These are phyloP conservation scores for Cercospora sp. DNA, from an alignment of 2,329 filamentous ascomycete species.

Conservation along the genomic window DNA sequence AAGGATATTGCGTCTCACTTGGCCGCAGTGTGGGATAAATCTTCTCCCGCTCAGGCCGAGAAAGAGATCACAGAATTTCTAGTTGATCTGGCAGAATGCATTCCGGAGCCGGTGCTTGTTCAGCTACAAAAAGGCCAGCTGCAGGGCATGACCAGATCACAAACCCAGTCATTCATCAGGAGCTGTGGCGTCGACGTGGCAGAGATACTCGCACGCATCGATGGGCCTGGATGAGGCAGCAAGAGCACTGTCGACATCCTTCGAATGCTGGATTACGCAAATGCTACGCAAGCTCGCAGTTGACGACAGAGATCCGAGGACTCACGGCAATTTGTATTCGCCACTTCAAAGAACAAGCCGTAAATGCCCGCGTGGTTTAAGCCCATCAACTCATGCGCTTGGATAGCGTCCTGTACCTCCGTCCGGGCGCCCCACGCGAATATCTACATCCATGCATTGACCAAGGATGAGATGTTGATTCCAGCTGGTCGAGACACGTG, in stretches of 20 bases:
- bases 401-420: background rate
- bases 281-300: background rate
- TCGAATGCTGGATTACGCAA: background rate
- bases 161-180: slow-evolving; percentile 43
- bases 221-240: background rate
- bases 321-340: background rate
- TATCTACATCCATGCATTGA: background rate
- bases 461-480: background rate
- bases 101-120: slow-evolving; percentile 52
- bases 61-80: slow-evolving; percentile 46
- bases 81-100: slow-evolving; percentile 44
- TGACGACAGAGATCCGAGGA: background rate
- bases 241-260: background rate
- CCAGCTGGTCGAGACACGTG: slow-evolving; percentile 3
- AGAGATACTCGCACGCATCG: slow-evolving; percentile 12
- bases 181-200: slow-evolving; percentile 29
- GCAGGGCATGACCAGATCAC: slow-evolving; percentile 40
- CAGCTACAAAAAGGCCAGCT: slow-evolving; percentile 55
- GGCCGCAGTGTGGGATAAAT: slow-evolving; percentile 31
- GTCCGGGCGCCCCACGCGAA: background rate
- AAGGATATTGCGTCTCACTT: slow-evolving; percentile 35
- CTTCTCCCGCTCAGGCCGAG: slow-evolving; percentile 45
- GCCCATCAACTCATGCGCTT: background rate
- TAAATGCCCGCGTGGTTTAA: background rate
- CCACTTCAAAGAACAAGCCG: background rate